Evolutionary conservation across 306 rosid genomes (phyloP), one percentile per base, ranked within the genome.

Genomic region (Astragalus membranaceus): DNA sequence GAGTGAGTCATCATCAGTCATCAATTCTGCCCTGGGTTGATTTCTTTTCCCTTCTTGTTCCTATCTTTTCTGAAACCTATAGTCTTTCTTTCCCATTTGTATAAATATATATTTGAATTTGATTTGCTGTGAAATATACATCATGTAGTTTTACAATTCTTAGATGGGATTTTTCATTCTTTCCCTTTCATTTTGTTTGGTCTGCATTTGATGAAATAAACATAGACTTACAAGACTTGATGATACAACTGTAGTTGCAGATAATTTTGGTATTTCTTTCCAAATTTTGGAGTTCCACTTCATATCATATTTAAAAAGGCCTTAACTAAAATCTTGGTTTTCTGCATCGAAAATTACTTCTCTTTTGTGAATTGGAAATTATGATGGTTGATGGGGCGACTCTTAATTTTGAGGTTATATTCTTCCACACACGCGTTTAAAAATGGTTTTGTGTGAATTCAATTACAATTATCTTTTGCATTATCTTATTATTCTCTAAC

Each of bases 51-150:
- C 32, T 71, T 50, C 44, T 43, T 30, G 49, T 47, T 41, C 61
- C 17, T 20, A 51, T 20, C 29, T 7, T 13, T 65, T 75, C 58
- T 53, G 48, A 64, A 64, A 64, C 15, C 44, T 36, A 7, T 30
- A 36, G 68, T 43, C 54, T 15, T 67, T 43, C 54, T 15, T 67
- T 50, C 47, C 29, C 30, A 49, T 67, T 9, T 68, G 32, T 37
- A 11, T 50, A 62, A 17, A 65, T 44, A n/a, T 47, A 17, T 47
- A 37, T 51, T 20, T 60, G 47, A 61, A 69, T 76, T 76, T 67
- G 17, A 29, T 68, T 68, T 15, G 14, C 35, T 67, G 44, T 71
- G 57, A 56, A 56, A 36, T 71, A 46, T 20, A 16, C 53, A 39
- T 49, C 23, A 48, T 42, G 11, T 36, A 50, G 35, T 54, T 58